Base-by-base conservation (phyloP, 139 green algal species). In the Chlorella sp. region DNA sequence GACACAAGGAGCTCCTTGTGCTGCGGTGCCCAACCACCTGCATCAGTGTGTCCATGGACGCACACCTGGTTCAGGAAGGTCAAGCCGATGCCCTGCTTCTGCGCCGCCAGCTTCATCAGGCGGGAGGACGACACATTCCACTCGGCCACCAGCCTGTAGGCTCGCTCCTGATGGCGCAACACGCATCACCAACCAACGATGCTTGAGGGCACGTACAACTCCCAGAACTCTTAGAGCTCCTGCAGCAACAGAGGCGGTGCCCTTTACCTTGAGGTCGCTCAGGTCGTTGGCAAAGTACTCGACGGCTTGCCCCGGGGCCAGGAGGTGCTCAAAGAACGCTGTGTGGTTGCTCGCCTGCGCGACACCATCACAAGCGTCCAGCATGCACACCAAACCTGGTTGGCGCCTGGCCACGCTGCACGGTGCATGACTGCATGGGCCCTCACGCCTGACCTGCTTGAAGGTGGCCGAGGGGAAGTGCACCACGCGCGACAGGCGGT, bases 401-500 rank as follows among this genome's bases (percentile, higher is more conserved):
- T 24, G 17, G 17, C 42, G 10, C 10, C 10, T 17, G 10, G 10
- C 42, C 10, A 55, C 10, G 10, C 42, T 24, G 10, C 42, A 17
- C 42, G 17, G 10, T 17, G 10, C 17, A 17, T 55, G 42, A 10
- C 42, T 24, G 10, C 17, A 17, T 17, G 10, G 17, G 17, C 17
- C 10, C 42, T 24, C 42, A 55, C 10, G 42, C 42, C 42, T 17
- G 10, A 69, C 31, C 31, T 42, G 49, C 50, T 87, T 87, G 2
- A 87, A 66, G 29, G 84, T 36, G 34, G 81, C 77, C 22, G 81
- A 82, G 67, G 78, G 74, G 63, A 74, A 81, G 49, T 77, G 66
- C 14, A 76, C 49, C n/a, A 87, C 35, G 67, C 77, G 60, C 0
- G 74, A n/a, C 36, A 84, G 75, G 26, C 77, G 34, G 49, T 87